Evolutionary conservation across 2,329 filamentous ascomycete genomes (phyloP), one percentile per base, ranked within the genome.

Genomic region (Monosporascus sp.): DNA sequence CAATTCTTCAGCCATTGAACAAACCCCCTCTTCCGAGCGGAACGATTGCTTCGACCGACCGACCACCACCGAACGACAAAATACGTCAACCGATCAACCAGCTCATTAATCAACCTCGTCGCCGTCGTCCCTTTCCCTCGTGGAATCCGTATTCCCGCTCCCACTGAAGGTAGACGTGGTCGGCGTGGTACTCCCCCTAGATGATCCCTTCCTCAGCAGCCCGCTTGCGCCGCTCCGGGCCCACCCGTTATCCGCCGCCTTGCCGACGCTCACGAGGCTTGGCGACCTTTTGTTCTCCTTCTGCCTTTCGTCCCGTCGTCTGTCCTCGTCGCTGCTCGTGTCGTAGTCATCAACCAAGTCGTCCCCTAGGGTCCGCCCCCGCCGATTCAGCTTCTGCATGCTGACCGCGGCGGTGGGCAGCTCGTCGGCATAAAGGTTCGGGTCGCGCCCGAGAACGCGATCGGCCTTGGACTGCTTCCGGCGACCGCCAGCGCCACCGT

Each of bases 391-490:
- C 3, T 76, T 73, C 24, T 70, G 72, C 73, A 82, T 71, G 1
- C 74, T 71, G 48, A 77, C 69, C 35, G 71, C 68, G 41, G 71
- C 68, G 40, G 63, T 66, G 28, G 73, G 66, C 48, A 73, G 71
- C 43, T 71, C 71, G 58, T 84, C 79, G 9, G 71, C 75, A 59
- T 83, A 83, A 15, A 80, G 65, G 59, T 75, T 78, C 11, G 80
- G 79, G 54, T 82, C 80, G 5, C 81, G 76, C 37, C 81, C 81
- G 2, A 84, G 72, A 2, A 84, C 70, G 31, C 80, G 76, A 60
- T 84, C 81, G 6, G 81, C 81, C 61, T 84, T 84, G 63, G 78
- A 81, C 14, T 74, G 75, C 7, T 70, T 66, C 53, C 71, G 70
- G 46, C 71, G 71, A 3, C 70, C 69, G 8, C 56, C 58, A 24